Evolutionary conservation across 345 rosid species (phyloP), one percentile per base, ranked within the genome.

Genomic region (Ceriops decandra): DNA sequence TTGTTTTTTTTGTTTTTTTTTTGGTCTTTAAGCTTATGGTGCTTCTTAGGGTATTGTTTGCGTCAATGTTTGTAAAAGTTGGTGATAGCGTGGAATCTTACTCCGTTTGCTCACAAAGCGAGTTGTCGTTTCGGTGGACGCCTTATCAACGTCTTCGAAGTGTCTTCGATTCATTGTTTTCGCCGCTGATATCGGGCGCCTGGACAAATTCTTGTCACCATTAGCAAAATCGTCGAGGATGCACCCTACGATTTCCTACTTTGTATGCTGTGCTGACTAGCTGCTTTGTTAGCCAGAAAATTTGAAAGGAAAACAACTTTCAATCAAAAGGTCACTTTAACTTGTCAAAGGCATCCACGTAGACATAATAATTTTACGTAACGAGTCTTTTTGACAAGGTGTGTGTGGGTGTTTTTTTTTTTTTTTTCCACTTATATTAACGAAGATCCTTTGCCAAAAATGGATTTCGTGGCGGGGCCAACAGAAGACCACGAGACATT

Each of bases 251-350:
- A 3, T 52, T 52, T 66, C 33, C 53, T 26, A 22, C 52, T 10
- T 6, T 6, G 16, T 49, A 8, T 21, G 68, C 68, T 62, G 73
- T 73, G 9, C 75, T 54, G 54, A 8, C 63, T 22, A 57, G 81
- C 63, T 54, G 36, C n/a, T 33, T 57, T 53, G 38, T 52, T 52
- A 8, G 35, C 62, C 31, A 53, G 38, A n/a, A 11, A n/a, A 52
- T 19, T 19, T 7, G 24, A 36, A 72, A 33, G 16, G 7, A 35
- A 60, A 62, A 27, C 33, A 27, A 21, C 1, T 7, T 16, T 22
- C 31, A 15, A 56, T 22, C 24, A 22, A 22, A 72, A 38, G 62
- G 5, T 8, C 62, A 49, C 82, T 76, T 69, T 66, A n/a, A 52
- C 57, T 52, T 1, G 57, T n/a, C 7, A 52, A 52, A 33, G 7